Base-by-base conservation (phyloP, 345 rosid species). In the Gossypium anomalum region DNA sequence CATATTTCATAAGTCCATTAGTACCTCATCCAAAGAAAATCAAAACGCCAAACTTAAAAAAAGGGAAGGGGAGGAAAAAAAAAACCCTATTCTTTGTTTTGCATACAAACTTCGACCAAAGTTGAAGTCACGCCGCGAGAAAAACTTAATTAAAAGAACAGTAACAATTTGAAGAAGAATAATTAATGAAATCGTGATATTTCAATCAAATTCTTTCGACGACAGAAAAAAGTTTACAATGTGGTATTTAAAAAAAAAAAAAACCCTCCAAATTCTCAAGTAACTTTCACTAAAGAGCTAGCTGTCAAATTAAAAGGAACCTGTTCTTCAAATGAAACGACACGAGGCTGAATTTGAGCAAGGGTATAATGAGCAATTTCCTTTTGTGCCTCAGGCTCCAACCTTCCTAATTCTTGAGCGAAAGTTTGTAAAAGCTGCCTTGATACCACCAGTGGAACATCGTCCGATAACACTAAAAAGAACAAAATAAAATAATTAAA, bases 241-340 rank as follows among this genome's bases (percentile, higher is more conserved):
- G 74, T 43, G 49, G 70, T 11, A 66, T 25, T 71, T 45, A 22
- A 49, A 68, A 7, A 38, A 27, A 38, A 0, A 34, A 34, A 34
- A 34, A 34, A 34, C 1, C 5, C 7, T 5, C 41, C 41, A 23
- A 15, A 22, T 20, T 68, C 15, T 34, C 73, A 10, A 29, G 45
- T 52, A 67, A 3, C 34, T 44, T 67, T 47, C 38, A 13, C 0
- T 22, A 67, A 67, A 7, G 52, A 9, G 52, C 8, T 12, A 67
- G 4, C 19, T 20, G 48, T 13, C 17, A 45, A 67, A 51, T 27
- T 14, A 59, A 38, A 68, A 52, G 59, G 22, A 84, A 95, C 99
- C 96, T 95, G 99, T 82, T 95, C 99, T 78, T 93, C 99, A 56
- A 95, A 95, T 59, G 99, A 95, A 80, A 95, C 98, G 70, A 93